Conservation (phyloP, 2,329 filamentous ascomycete genomes). For the Thelonectria discophora region DNA sequence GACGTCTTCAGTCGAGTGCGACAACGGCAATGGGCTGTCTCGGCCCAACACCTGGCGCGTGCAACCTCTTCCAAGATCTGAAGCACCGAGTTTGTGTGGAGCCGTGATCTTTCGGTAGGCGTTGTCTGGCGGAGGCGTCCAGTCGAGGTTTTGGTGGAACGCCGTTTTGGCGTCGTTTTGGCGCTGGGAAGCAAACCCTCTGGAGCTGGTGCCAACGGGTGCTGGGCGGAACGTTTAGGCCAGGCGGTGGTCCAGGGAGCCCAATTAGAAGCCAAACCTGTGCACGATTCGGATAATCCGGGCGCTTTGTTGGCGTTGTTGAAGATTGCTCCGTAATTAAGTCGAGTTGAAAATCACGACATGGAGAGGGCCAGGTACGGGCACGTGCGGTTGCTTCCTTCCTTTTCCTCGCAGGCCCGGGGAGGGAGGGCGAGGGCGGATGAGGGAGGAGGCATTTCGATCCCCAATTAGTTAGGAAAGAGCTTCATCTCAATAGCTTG, state of each 20-base stretch:
- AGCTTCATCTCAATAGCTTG: neutral
- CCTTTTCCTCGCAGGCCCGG: neutral
- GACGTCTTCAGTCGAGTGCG: neutral
- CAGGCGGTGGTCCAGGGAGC: conserved; percentile 9
- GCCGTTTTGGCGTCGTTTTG: neutral
- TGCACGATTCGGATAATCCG: conserved; percentile 7
- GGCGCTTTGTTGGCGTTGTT: neutral
- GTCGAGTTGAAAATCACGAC: conserved; percentile 1
- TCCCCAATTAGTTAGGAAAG: conserved; percentile 6
- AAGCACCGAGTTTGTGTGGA: conserved; percentile 5
- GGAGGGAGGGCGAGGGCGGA: neutral
- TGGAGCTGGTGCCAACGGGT: conserved; percentile 8
- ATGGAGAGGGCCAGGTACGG: neutral
- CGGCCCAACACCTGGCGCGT: conserved; percentile 4
- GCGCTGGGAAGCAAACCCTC: neutral
- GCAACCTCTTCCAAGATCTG: conserved; percentile 2
- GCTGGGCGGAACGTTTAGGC: conserved; percentile 2
- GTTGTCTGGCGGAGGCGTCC: neutral
- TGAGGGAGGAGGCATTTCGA: conserved; percentile 1
- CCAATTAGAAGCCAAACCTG: neutral
- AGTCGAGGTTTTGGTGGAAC: neutral
- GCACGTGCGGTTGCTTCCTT: neutral
- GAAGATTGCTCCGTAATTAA: neutral
- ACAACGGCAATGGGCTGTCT: neutral
- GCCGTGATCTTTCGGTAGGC: conserved; percentile 2